Percentiles rank a stretch among this genome's conserved stretches.
These are phyloP conservation scores for Rhynchosporium agropyri DNA, from an alignment of 2,329 filamentous ascomycete genomes.

Conservation along the genomic window DNA sequence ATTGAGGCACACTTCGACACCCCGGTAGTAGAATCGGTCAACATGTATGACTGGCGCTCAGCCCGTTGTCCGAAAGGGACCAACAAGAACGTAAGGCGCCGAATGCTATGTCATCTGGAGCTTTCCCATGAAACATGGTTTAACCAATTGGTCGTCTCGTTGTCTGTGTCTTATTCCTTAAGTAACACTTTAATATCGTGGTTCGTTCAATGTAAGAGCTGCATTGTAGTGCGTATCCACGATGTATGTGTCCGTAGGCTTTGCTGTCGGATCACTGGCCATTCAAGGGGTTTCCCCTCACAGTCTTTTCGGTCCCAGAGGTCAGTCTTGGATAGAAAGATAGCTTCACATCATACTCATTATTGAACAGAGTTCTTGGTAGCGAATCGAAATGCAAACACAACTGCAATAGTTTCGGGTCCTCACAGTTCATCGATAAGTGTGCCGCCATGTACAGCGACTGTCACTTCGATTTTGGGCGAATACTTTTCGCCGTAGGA, in stretches of 20 bases:
- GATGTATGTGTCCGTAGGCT: conserved; percentile 28
- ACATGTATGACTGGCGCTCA: conserved; percentile 25
- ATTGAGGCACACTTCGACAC: neutral
- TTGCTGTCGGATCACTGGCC: conserved; percentile 28
- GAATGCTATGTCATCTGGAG: conserved; percentile 18
- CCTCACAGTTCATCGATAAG: neutral
- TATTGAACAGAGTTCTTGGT: neutral
- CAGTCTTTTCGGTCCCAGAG: conserved; percentile 18
- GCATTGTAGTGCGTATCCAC: conserved; percentile 24
- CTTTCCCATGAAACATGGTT: conserved; percentile 1
- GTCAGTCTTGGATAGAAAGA: neutral
- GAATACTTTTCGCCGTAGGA: neutral
- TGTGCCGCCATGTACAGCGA: conserved; percentile 14
- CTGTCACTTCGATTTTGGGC: conserved; percentile 19
- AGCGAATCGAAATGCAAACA: neutral
- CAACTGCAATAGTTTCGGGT: neutral
- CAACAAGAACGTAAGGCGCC: conserved; percentile 6
- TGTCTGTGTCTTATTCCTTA: conserved; percentile 20
- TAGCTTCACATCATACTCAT: neutral
- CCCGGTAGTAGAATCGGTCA: conserved; percentile 13
- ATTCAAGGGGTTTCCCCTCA: conserved; percentile 26
- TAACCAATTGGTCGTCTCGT: conserved; percentile 20
- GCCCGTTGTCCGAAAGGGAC: conserved; percentile 16
- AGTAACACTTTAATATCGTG: conserved; percentile 14
- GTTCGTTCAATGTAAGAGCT: conserved; percentile 20